phyloP scores from a whole-genome alignment of 2,329 filamentous ascomycete species.

The Periconia digitata region DNA sequence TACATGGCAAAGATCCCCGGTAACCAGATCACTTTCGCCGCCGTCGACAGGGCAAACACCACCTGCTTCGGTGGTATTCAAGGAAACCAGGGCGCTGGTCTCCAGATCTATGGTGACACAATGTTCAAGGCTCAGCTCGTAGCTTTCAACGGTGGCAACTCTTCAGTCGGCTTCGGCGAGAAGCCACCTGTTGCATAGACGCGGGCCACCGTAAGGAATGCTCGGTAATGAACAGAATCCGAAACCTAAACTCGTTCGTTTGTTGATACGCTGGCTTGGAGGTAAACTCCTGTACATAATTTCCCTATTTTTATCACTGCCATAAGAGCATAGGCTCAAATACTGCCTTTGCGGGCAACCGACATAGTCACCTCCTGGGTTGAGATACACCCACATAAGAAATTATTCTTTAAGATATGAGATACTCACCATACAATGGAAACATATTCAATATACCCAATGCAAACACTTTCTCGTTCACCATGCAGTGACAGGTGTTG shows the following conservation, averaged over 20 bases:
- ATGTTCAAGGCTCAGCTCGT: constrained; percentile 64
- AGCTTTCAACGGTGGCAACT: constrained; percentile 59
- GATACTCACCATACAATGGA: too few relatives aligned
- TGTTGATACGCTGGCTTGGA: constrained; percentile 13
- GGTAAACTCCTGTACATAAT: constrained; percentile 11
- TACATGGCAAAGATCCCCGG: constrained; percentile 62
- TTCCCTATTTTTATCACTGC: constrained; percentile 1
- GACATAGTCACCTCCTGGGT: neutral
- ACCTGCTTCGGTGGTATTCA: constrained; percentile 71
- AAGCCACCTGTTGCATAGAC: constrained; percentile 25
- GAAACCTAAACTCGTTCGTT: neutral
- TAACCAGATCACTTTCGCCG: constrained; percentile 43
- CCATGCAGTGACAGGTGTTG: too few relatives aligned
- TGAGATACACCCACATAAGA: neutral
- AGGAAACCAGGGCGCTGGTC: constrained; percentile 52
- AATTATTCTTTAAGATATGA: too few relatives aligned
- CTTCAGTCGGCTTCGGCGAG: constrained; percentile 55
- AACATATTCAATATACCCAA: too few relatives aligned
- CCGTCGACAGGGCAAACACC: constrained; percentile 43
- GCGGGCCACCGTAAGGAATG: neutral
- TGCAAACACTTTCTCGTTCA: too few relatives aligned
- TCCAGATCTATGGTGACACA: constrained; percentile 66
- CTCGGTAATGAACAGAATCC: neutral
- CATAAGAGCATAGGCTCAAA: neutral
- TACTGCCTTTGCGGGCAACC: neutral